These are phyloP conservation scores for Populus hybrid DNA, from an alignment of 441 rosid genomes.

Conservation along the genomic window DNA sequence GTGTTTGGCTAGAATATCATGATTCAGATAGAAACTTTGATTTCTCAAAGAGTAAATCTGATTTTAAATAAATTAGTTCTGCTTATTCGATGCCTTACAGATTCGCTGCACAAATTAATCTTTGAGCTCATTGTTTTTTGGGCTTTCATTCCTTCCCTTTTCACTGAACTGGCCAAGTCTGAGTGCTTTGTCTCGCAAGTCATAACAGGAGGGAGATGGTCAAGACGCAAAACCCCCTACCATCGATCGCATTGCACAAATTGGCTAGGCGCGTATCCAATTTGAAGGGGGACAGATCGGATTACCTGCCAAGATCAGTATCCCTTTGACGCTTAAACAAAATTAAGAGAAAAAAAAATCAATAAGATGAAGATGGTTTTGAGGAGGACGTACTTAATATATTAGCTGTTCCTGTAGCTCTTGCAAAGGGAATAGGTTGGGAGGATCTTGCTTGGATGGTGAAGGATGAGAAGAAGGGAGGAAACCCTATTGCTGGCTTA, in stretches of 20 bases:
- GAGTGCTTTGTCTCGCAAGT: too few relatives aligned
- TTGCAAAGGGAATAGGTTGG: constrained; percentile 97
- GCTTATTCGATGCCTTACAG: neutral
- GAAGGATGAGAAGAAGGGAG: constrained; percentile 91
- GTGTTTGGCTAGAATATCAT: neutral
- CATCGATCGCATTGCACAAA: too few relatives aligned
- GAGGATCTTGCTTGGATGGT: constrained; percentile 98
- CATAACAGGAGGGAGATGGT: too few relatives aligned
- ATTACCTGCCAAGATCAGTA: too few relatives aligned
- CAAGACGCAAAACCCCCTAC: too few relatives aligned
- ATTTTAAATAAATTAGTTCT: neutral
- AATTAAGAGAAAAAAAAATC: too few relatives aligned
- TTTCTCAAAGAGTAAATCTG: neutral
- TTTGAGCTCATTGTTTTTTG: neutral
- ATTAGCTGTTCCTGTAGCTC: constrained; percentile 94
- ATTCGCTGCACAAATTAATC: neutral
- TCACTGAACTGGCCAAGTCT: too few relatives aligned
- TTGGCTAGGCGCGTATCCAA: too few relatives aligned
- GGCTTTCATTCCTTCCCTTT: neutral
- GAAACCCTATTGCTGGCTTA: constrained; percentile 96
- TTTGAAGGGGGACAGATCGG: too few relatives aligned
- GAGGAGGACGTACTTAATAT: too few relatives aligned
- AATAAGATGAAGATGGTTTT: too few relatives aligned
- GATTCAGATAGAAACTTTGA: neutral
- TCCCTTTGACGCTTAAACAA: too few relatives aligned